Evolutionary conservation across 2,329 filamentous ascomycete genomes (phyloP).

Genomic region (Ustulina deusta): DNA sequence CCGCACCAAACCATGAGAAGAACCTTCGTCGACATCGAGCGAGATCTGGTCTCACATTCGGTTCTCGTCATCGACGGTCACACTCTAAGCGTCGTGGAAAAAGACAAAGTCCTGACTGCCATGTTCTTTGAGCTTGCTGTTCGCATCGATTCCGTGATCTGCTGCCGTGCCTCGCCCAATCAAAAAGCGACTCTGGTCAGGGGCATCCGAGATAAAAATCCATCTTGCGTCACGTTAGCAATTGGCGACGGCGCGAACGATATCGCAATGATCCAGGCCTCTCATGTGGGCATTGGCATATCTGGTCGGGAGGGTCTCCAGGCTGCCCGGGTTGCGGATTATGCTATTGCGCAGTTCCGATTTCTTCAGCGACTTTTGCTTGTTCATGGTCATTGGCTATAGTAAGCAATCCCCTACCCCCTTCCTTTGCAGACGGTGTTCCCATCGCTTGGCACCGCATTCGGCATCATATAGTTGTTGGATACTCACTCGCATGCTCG

Average conservation of each 20-base stretch:
- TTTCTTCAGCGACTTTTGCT: slow-evolving; percentile 85
- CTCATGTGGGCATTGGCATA: slow-evolving; percentile 89
- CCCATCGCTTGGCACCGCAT: background rate
- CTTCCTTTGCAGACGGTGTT: background rate
- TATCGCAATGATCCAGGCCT: slow-evolving; percentile 91
- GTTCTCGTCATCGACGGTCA: slow-evolving; percentile 89
- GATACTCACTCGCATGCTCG: background rate
- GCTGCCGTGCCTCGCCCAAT: slow-evolving; percentile 88
- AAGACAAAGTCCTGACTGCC: slow-evolving; percentile 60
- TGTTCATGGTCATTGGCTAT: slow-evolving; percentile 94
- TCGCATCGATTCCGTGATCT: slow-evolving; percentile 88
- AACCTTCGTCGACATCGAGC: slow-evolving; percentile 71
- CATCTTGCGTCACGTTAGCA: slow-evolving; percentile 84
- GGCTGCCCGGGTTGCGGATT: slow-evolving; percentile 89
- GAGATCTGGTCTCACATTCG: slow-evolving; percentile 72
- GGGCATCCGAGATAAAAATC: slow-evolving; percentile 79
- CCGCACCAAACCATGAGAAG: slow-evolving; percentile 74
- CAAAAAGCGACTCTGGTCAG: slow-evolving; percentile 90
- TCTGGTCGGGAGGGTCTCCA: slow-evolving; percentile 93
- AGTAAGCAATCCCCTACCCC: slow-evolving; percentile 53
- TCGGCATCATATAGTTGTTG: background rate
- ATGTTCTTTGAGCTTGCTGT: slow-evolving; percentile 85
- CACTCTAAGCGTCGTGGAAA: slow-evolving; percentile 78
- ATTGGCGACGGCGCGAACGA: slow-evolving; percentile 96
- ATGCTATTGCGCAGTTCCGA: slow-evolving; percentile 90